phyloP scores from a whole-genome alignment of 2,329 filamentous ascomycete genomes.

The Exophiala bonariae region DNA sequence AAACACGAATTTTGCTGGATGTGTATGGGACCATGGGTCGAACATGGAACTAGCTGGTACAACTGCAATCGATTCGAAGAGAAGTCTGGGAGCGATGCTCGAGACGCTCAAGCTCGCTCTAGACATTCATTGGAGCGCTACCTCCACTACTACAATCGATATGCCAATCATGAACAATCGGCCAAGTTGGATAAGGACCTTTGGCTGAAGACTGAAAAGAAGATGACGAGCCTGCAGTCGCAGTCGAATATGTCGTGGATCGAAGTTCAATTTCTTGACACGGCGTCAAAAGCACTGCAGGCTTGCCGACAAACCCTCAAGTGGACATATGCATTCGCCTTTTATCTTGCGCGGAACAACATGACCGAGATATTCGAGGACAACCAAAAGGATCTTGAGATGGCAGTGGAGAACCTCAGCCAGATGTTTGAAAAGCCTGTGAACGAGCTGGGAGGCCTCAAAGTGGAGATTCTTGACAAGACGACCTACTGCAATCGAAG shows the following conservation, averaged over 20 bases:
- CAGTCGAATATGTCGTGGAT: constrained; percentile 98
- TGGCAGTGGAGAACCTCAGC: constrained; percentile 95
- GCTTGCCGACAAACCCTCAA: constrained; percentile 98
- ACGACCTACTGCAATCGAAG: constrained; percentile 95
- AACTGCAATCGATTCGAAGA: constrained; percentile 98
- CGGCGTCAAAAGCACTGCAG: constrained; percentile 88
- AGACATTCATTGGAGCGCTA: constrained; percentile 93
- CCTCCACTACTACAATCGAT: constrained; percentile 97
- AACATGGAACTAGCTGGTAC: constrained; percentile 99
- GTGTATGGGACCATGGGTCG: constrained; percentile 99
- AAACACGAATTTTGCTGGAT: constrained; percentile 99
- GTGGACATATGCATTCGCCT: constrained; percentile 99
- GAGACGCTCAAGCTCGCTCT: constrained; percentile 88
- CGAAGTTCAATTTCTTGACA: constrained; percentile 94
- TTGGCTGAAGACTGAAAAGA: constrained; percentile 94
- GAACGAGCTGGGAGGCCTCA: constrained; percentile 78
- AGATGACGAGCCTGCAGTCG: constrained; percentile 95
- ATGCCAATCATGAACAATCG: constrained; percentile 97
- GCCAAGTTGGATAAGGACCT: constrained; percentile 96
- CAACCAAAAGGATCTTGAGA: constrained; percentile 96
- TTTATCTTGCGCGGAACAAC: constrained; percentile 95
- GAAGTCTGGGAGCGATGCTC: constrained; percentile 86
- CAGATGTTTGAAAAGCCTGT: constrained; percentile 99
- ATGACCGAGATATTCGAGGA: constrained; percentile 96
- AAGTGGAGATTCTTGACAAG: constrained; percentile 98